These are phyloP conservation scores for Clonostachys byssicola DNA, from an alignment of 2,329 filamentous ascomycete species.

Conservation along the genomic window DNA sequence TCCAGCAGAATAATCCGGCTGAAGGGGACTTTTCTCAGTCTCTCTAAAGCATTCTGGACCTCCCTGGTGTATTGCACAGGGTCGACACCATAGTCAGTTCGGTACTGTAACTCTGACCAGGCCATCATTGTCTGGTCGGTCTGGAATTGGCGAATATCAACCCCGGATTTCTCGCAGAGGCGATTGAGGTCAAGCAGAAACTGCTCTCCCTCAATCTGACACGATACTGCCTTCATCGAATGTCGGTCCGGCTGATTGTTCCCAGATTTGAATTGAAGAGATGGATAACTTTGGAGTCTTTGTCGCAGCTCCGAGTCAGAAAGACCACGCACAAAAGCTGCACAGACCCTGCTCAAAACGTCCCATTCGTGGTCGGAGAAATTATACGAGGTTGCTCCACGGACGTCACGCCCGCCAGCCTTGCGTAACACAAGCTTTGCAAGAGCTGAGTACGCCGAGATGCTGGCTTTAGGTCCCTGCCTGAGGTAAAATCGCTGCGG, in stretches of 20 bases:
- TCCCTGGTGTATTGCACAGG: constrained; percentile 47
- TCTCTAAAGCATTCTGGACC: constrained; percentile 40
- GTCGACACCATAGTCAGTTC: constrained; percentile 34
- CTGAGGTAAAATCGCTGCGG: constrained; percentile 24
- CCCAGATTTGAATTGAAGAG: constrained; percentile 31
- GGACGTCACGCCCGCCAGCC: constrained; percentile 45
- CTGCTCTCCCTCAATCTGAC: constrained; percentile 52
- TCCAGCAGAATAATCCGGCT: constrained; percentile 49
- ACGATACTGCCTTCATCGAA: constrained; percentile 48
- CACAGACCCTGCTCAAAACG: constrained; percentile 45
- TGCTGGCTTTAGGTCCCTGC: constrained; percentile 33
- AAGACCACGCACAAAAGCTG: constrained; percentile 51
- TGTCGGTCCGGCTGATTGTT: constrained; percentile 25
- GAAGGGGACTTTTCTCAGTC: constrained; percentile 45
- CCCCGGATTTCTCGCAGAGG: constrained; percentile 15
- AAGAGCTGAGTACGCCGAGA: constrained; percentile 39
- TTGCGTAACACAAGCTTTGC: constrained; percentile 46
- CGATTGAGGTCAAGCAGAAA: constrained; percentile 37
- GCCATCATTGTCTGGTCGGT: constrained; percentile 27
- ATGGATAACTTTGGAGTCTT: constrained; percentile 40
- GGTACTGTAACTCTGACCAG: constrained; percentile 37
- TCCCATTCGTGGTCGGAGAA: constrained; percentile 39
- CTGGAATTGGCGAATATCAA: constrained; percentile 9
- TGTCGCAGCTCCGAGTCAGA: constrained; percentile 36
- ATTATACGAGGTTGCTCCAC: constrained; percentile 35